These are phyloP conservation scores for Schizosaccharomyces japonicus DNA, from an alignment of 805 yeast species.

Conservation along the genomic window DNA sequence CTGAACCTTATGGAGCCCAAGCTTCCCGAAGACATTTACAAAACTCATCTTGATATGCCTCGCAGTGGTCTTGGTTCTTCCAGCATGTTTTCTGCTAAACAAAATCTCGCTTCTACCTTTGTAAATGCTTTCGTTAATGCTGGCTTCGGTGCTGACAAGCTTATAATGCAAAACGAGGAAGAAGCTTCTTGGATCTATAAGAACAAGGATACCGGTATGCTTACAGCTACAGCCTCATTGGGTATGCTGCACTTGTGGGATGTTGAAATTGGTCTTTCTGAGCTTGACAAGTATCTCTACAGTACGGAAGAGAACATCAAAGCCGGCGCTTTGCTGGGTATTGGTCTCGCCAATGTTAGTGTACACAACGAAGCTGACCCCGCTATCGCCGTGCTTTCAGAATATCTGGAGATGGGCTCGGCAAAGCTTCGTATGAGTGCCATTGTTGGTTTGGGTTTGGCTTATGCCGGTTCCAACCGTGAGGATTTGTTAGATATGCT, in stretches of 20 bases:
- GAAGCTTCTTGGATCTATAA: constrained; percentile 66
- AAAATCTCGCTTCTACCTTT: constrained; percentile 81
- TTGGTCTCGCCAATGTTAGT: constrained; percentile 76
- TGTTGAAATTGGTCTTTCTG: constrained; percentile 65
- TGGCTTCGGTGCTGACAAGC: constrained; percentile 72
- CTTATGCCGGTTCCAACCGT: constrained; percentile 83
- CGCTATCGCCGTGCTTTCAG: constrained; percentile 59
- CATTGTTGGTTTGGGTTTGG: constrained; percentile 73
- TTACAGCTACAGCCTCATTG: constrained; percentile 71
- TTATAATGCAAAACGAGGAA: constrained; percentile 45
- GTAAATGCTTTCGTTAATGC: constrained; percentile 78
- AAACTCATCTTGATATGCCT: constrained; percentile 61
- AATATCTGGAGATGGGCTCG: constrained; percentile 45
- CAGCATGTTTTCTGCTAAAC: constrained; percentile 67
- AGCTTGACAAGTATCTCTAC: constrained; percentile 67
- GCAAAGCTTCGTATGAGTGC: constrained; percentile 52
- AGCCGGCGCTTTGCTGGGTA: constrained; percentile 91
- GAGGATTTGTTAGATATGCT: constrained; percentile 57
- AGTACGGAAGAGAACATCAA: constrained; percentile 67
- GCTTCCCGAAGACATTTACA: constrained; percentile 84
- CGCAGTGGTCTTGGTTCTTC: constrained; percentile 31
- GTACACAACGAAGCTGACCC: constrained; percentile 92
- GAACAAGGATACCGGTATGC: constrained; percentile 78
- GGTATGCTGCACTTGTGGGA: constrained; percentile 89
- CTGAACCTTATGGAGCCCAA: constrained; percentile 72